Evolutionary conservation across 1,139 yeast genomes (phyloP).

Genomic region (Geotrichum fermentans): DNA sequence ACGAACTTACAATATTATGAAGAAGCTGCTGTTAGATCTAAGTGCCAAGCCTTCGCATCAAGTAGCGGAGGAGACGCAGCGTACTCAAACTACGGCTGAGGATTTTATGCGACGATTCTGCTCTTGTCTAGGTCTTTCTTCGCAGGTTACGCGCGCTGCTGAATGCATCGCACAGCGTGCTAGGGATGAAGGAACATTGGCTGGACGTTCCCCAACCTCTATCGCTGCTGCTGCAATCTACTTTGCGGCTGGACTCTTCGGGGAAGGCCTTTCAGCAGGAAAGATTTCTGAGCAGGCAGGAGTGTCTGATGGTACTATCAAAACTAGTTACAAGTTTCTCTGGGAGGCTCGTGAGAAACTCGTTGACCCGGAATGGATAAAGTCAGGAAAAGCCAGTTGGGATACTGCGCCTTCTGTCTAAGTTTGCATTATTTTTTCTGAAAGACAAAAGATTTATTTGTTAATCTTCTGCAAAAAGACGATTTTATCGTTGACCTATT

Average conservation of each 20-base stretch:
- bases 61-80: constrained; percentile 44
- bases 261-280: constrained; percentile 57
- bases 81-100: constrained; percentile 77
- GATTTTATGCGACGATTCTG: constrained; percentile 95
- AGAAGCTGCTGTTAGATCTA: constrained; percentile 49
- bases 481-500: not conserved
- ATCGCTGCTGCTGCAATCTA: constrained; percentile 97
- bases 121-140: constrained; percentile 82
- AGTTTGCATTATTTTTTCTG: not conserved
- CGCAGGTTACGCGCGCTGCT: constrained; percentile 87
- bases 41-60: constrained; percentile 32
- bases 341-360: constrained; percentile 68
- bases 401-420: constrained; percentile 52
- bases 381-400: constrained; percentile 56
- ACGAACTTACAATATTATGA: constrained; percentile 65
- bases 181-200: constrained; percentile 87
- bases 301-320: constrained; percentile 95
- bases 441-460: constrained; percentile 1
- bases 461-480: not conserved
- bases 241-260: constrained; percentile 82
- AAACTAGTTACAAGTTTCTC: constrained; percentile 82
- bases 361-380: constrained; percentile 73
- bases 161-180: constrained; percentile 87
- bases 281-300: constrained; percentile 90
- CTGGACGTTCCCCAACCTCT: constrained; percentile 95